Evolutionary conservation across 768 basidiomycete genomes (phyloP).

Genomic region (Calocera viscosa): DNA sequence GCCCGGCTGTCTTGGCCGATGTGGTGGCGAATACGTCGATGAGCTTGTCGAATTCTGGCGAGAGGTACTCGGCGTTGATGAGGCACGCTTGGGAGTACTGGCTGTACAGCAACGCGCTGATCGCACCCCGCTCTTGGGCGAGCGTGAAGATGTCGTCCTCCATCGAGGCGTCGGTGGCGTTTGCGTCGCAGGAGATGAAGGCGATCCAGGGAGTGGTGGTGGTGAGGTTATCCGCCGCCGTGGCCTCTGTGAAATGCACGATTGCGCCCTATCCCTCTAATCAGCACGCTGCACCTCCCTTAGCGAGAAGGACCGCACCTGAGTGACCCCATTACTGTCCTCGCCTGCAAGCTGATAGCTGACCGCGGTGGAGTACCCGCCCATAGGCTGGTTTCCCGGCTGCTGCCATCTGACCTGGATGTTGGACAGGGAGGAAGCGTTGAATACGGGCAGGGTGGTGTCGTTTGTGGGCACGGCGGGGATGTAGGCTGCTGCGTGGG

Average conservation of each 20-base stretch:
- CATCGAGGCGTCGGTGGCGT: slow-evolving; percentile 49
- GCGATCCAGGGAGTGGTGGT: slow-evolving; percentile 86
- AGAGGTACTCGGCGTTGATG: slow-evolving; percentile 59
- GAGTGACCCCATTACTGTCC: slow-evolving; percentile 39
- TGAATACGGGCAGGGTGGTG: slow-evolving; percentile 28
- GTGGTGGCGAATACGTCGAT: slow-evolving; percentile 71
- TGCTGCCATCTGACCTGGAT: slow-evolving; percentile 14
- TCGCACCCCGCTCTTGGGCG: slow-evolving; percentile 64
- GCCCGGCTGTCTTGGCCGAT: slow-evolving; percentile 25
- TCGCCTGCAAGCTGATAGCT: slow-evolving; percentile 43
- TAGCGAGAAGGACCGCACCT: slow-evolving; percentile 32
- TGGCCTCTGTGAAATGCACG: slow-evolving; percentile 66
- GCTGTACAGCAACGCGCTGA: slow-evolving; percentile 77
- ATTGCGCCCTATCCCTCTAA: slow-evolving; percentile 55
- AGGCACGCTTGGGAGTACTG: slow-evolving; percentile 55
- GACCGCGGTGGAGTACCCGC: slow-evolving; percentile 32
- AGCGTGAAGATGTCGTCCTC: slow-evolving; percentile 70
- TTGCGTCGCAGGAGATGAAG: slow-evolving; percentile 67
- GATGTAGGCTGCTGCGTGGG: slow-evolving; percentile 38
- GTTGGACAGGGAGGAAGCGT: slow-evolving; percentile 4
- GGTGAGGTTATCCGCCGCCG: slow-evolving; percentile 28
- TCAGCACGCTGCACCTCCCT: slow-evolving; percentile 9
- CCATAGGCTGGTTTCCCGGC: slow-evolving; percentile 39
- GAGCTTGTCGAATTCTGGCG: slow-evolving; percentile 52
- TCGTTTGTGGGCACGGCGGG: slow-evolving; percentile 64